A percentile compares a stretch with the other conserved stretches of the same genome.
phyloP scores from a whole-genome alignment of 2,329 filamentous ascomycete species.

The Thermomyces lanuginosus region DNA sequence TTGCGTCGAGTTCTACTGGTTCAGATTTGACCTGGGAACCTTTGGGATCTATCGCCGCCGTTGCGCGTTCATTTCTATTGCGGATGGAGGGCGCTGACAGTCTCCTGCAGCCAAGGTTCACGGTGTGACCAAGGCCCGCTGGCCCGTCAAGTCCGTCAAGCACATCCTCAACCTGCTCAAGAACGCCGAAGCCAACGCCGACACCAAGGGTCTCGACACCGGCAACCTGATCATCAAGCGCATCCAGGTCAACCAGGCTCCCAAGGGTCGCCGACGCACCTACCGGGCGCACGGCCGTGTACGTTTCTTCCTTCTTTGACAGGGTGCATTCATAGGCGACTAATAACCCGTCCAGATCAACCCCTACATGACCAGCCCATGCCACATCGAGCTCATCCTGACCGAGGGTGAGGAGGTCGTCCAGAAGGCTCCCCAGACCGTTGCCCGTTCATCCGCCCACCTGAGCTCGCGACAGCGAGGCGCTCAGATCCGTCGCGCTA shows the following conservation, averaged over 20 bases:
- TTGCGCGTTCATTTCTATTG: too few species aligned
- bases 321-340: neutral
- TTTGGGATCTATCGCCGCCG: too few species aligned
- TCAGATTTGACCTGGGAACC: too few species aligned
- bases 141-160: conserved; percentile 98
- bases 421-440: conserved; percentile 64
- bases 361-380: conserved; percentile 99
- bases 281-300: conserved; percentile 99
- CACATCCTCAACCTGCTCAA: conserved; percentile 94
- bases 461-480: conserved; percentile 90
- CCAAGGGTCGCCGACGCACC: conserved; percentile 96
- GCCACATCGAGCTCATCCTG: conserved; percentile 99
- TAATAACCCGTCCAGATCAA: conserved; percentile 55
- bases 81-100: neutral
- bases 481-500: conserved; percentile 43
- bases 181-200: conserved; percentile 94
- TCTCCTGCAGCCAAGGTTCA: conserved; percentile 74
- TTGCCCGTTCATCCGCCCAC: conserved; percentile 47
- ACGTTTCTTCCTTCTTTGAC: too few species aligned
- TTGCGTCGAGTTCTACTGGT: too few species aligned
- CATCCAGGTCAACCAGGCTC: conserved; percentile 99
- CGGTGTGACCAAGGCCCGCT: conserved; percentile 94
- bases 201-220: conserved; percentile 94
- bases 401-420: conserved; percentile 94
- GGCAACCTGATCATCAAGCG: conserved; percentile 97